phyloP scores from a whole-genome alignment of 2,329 filamentous ascomycete genomes.

The Colletotrichum scovillei region DNA sequence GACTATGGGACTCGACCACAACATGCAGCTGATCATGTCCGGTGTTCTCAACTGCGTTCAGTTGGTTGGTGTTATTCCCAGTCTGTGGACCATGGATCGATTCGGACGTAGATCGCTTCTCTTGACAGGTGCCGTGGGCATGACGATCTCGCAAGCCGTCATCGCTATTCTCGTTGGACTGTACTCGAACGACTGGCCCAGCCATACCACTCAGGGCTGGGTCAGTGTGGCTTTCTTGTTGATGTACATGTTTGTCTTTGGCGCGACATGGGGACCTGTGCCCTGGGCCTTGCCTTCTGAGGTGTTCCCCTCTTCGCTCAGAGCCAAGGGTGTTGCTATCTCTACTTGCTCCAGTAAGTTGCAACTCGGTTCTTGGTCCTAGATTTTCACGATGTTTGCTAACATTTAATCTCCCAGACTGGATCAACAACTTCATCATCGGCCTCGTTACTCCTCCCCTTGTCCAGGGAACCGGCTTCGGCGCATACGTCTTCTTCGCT shows the following conservation, averaged over 20 bases:
- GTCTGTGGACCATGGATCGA: constrained; percentile 60
- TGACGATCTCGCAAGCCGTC: constrained; percentile 61
- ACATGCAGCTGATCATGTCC: constrained; percentile 52
- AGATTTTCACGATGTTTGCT: too few species aligned
- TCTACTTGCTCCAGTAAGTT: constrained; percentile 43
- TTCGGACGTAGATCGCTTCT: constrained; percentile 56
- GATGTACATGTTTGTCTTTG: constrained; percentile 66
- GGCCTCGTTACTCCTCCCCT: constrained; percentile 60
- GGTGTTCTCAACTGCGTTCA: constrained; percentile 55
- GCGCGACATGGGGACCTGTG: constrained; percentile 66
- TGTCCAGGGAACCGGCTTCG: constrained; percentile 53
- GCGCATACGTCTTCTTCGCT: constrained; percentile 52
- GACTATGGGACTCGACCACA: constrained; percentile 48
- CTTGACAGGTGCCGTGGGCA: constrained; percentile 60
- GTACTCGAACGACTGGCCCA: constrained; percentile 58
- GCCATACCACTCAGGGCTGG: constrained; percentile 63
- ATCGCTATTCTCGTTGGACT: constrained; percentile 62
- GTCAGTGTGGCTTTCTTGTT: constrained; percentile 56
- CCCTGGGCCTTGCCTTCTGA: constrained; percentile 51
- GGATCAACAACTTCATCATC: constrained; percentile 54
- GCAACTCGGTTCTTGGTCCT: too few species aligned
- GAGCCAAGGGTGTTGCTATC: constrained; percentile 43
- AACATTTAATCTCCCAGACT: constrained; percentile 35
- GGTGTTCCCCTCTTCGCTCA: constrained; percentile 50
- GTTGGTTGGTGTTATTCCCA: constrained; percentile 58